phyloP scores from a whole-genome alignment of 768 basidiomycete genomes.

The Rhizopogon roseolus region DNA sequence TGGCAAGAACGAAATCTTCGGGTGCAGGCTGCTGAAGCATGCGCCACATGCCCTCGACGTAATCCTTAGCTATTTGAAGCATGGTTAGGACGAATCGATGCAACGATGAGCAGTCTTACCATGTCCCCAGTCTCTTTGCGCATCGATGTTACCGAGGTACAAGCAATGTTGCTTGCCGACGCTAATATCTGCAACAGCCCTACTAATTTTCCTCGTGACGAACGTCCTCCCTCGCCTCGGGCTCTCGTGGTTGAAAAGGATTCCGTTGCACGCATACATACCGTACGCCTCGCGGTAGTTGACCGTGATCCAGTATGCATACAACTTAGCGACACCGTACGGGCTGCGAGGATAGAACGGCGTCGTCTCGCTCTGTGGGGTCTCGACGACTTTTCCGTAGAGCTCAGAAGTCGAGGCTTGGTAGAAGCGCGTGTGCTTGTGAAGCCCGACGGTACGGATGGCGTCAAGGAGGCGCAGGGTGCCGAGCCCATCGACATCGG shows the following conservation, averaged over 20 bases:
- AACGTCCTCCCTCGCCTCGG: constrained; percentile 92
- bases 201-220: constrained; percentile 91
- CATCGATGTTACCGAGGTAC: constrained; percentile 92
- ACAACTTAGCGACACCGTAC: constrained; percentile 94
- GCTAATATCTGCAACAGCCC: constrained; percentile 89
- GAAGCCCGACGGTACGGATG: constrained; percentile 91
- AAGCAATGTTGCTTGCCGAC: constrained; percentile 86
- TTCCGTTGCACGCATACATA: constrained; percentile 96
- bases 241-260: constrained; percentile 97
- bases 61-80: constrained; percentile 62
- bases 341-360: constrained; percentile 98
- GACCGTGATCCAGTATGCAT: constrained; percentile 86
- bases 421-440: constrained; percentile 92
- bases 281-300: constrained; percentile 95
- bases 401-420: constrained; percentile 97
- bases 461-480: constrained; percentile 95
- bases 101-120: constrained; percentile 41
- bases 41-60: constrained; percentile 97
- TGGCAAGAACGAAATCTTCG: constrained; percentile 92
- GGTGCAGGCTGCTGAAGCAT: constrained; percentile 86
- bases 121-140: constrained; percentile 97
- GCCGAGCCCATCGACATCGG: constrained; percentile 93
- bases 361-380: constrained; percentile 92
- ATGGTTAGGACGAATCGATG: background rate
- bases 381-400: constrained; percentile 95